Evolutionary conservation across 129 eudicot species (phyloP).

Genomic region (Gnaphalium uliginosum): DNA sequence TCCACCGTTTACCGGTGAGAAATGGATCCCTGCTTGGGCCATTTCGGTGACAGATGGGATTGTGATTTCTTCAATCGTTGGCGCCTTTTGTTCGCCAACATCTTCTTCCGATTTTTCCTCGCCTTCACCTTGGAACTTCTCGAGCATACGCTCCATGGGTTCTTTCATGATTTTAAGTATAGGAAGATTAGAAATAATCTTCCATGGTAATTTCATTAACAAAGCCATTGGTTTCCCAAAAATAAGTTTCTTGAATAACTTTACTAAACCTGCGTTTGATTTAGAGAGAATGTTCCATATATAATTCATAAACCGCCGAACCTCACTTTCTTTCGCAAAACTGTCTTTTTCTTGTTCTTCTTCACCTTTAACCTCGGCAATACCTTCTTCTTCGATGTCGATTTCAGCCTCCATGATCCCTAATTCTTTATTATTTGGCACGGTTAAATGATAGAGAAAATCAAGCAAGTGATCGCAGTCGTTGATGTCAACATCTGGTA

Average conservation of each 20-base stretch:
- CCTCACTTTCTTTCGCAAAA: constrained; percentile 16
- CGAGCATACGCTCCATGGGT: constrained; percentile 27
- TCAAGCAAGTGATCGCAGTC: constrained; percentile 58
- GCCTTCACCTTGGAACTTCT: constrained; percentile 1
- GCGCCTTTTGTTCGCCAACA: constrained; percentile 21
- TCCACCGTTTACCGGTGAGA: constrained; percentile 44
- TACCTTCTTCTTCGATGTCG: constrained; percentile 17
- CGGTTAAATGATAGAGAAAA: constrained; percentile 44
- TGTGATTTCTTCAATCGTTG: constrained; percentile 52
- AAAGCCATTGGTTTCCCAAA: constrained; percentile 34
- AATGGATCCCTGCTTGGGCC: constrained; percentile 44
- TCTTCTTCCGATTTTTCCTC: constrained; percentile 15
- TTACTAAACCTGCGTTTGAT: constrained; percentile 22
- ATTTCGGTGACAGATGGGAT: constrained; percentile 74
- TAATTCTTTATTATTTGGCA: constrained; percentile 39
- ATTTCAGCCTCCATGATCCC: constrained; percentile 27
- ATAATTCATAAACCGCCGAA: neutral
- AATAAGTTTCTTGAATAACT: constrained; percentile 22
- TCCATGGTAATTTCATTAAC: constrained; percentile 43
- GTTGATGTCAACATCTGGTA: constrained; percentile 24
- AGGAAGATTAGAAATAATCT: constrained; percentile 45
- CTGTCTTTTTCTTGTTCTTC: constrained; percentile 4
- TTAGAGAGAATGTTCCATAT: constrained; percentile 25
- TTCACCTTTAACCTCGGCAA: constrained; percentile 5
- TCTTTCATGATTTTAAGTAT: constrained; percentile 37